phyloP scores from a whole-genome alignment of 2,329 filamentous ascomycete genomes.

The Cladosporium austrohemisphaericum region DNA sequence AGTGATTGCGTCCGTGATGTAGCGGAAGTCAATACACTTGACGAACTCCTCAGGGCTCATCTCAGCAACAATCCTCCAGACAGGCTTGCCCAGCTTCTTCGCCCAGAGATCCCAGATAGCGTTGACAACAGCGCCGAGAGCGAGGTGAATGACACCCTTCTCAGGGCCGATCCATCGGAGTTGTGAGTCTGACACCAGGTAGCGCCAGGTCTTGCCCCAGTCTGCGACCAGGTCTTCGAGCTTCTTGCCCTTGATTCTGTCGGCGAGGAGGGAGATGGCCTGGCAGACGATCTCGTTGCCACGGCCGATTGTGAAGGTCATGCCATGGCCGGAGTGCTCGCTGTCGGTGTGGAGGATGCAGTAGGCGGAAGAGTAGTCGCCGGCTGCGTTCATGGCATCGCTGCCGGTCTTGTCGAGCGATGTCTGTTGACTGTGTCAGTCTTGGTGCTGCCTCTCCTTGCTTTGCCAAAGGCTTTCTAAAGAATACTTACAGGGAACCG shows the following conservation, averaged over 20 bases:
- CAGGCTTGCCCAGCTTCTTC: constrained; percentile 77
- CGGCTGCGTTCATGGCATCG: constrained; percentile 93
- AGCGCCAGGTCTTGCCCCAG: constrained; percentile 86
- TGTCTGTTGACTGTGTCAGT: constrained; percentile 44
- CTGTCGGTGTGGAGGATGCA: constrained; percentile 84
- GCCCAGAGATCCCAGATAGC: constrained; percentile 96
- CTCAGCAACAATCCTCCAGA: constrained; percentile 85
- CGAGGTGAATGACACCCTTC: constrained; percentile 90
- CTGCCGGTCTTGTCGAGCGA: constrained; percentile 94
- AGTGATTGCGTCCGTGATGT: constrained; percentile 90
- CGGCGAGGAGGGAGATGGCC: constrained; percentile 73
- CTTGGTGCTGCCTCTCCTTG: background rate
- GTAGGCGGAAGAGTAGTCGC: constrained; percentile 92
- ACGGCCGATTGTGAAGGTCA: constrained; percentile 83
- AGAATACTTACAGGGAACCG: constrained; percentile 42
- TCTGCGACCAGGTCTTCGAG: constrained; percentile 72
- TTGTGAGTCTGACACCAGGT: constrained; percentile 87
- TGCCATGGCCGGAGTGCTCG: constrained; percentile 67
- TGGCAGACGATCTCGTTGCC: constrained; percentile 90
- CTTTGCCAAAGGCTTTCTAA: constrained; percentile 15
- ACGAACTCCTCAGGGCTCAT: constrained; percentile 88
- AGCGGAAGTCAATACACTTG: constrained; percentile 85
- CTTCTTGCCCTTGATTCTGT: constrained; percentile 70
- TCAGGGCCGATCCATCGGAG: constrained; percentile 92
- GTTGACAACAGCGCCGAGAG: constrained; percentile 83